Evolutionary conservation across 2,329 filamentous ascomycete genomes (phyloP), one percentile per base, ranked within the genome.

Genomic region (Macrophomina phaseolina): DNA sequence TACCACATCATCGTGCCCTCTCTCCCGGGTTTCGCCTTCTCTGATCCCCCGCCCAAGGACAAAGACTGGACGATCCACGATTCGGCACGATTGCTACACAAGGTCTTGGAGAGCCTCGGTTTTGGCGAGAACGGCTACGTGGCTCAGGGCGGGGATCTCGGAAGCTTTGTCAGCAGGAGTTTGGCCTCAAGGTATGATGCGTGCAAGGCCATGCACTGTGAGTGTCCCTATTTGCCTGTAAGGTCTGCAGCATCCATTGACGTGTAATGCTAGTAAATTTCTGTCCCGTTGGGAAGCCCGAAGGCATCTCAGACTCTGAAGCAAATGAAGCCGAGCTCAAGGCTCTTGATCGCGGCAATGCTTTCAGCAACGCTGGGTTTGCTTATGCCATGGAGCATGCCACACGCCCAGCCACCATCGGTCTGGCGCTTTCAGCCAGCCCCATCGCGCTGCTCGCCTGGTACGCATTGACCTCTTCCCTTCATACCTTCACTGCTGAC

Each of bases 1-100:
- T 89, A 85, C 70, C 86, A 89, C 69, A 73, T 89, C 46, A 79
- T 89, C 38, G 83, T 87, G 0, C 86, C 87, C 0, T 85, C 83
- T 0, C 74, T 89, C 1, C 85, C 86, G 0, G 87, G 86, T 4
- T 89, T 86, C 69, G 80, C 81, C 0, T 83, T 85, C 63, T 85
- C 83, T 1, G 79, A 79, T 0, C 75, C 79, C 0, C 81, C 81
- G 0, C 82, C 86, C 0, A 51, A 79, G 7, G 80, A 84, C 52
- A 78, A 76, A 23, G 74, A 87, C 65, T 86, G 81, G 69, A 74
- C 70, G 0, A 65, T 78, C 2, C 62, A 75, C 1, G 80, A 83
- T 53, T 78, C 75, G 34, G 79, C 83, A 0, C 72, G 76, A 1
- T 73, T 85, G n/a, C 76, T 88, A 62, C 77, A 88, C 73, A 76